These are phyloP conservation scores for Suhomyces pyralidae DNA, from an alignment of 805 yeast species.

Conservation along the genomic window DNA sequence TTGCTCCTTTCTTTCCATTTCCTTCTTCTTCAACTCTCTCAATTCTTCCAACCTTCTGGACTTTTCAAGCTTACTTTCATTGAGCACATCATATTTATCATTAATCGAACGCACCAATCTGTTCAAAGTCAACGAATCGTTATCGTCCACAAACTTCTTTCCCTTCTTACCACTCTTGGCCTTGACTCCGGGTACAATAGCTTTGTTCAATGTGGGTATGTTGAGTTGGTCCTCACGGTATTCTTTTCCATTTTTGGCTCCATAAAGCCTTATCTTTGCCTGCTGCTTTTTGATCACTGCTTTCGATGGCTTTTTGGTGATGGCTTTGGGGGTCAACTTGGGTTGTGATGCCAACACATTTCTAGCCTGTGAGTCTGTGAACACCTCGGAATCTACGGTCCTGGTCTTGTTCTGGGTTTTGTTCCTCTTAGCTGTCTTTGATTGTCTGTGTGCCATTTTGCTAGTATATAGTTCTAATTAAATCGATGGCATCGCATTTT, in stretches of 20 bases:
- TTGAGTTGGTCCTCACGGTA: conserved; percentile 78
- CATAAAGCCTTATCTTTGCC: conserved; percentile 62
- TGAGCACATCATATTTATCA: conserved; percentile 71
- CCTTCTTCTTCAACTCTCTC: conserved; percentile 81
- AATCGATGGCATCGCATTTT: conserved; percentile 8
- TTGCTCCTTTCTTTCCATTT: conserved; percentile 79
- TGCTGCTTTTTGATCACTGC: conserved; percentile 62
- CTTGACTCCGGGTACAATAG: conserved; percentile 79
- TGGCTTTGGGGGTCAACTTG: conserved; percentile 58
- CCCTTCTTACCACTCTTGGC: conserved; percentile 84
- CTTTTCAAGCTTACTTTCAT: conserved; percentile 87
- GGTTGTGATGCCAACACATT: conserved; percentile 61
- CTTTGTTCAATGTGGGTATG: conserved; percentile 75
- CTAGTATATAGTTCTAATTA: neutral
- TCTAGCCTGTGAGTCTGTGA: conserved; percentile 63
- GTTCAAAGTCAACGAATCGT: conserved; percentile 58
- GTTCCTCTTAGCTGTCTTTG: conserved; percentile 57
- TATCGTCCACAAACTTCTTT: conserved; percentile 71
- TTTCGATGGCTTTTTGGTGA: conserved; percentile 47
- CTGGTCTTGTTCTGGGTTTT: conserved; percentile 52
- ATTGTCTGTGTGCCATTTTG: conserved; percentile 56
- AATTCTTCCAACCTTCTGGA: conserved; percentile 86
- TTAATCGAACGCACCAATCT: conserved; percentile 78
- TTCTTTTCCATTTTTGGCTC: conserved; percentile 53
- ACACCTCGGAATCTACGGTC: conserved; percentile 62